Percentiles rank a stretch among this genome's conserved stretches.
Evolutionary conservation across 1,139 yeast species (phyloP).

Genomic region (Geotrichum klebahnii): DNA sequence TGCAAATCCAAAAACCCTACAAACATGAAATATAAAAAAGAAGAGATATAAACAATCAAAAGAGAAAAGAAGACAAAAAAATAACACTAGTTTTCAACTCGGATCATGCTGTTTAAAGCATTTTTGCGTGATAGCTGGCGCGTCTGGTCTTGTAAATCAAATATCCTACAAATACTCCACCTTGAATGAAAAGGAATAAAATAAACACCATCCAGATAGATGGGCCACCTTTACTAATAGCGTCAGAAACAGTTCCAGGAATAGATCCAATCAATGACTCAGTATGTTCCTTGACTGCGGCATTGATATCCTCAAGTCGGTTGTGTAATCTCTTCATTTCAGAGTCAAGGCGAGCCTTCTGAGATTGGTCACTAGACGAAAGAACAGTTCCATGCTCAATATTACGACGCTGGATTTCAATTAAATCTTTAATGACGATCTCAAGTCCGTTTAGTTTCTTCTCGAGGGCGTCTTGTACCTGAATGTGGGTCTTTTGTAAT

Average conservation of each 20-base stretch:
- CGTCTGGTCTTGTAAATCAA: slow-evolving; percentile 31
- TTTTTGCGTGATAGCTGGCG: slow-evolving; percentile 34
- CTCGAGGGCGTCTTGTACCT: slow-evolving; percentile 13
- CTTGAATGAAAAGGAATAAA: slow-evolving; percentile 33
- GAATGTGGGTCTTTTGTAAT: slow-evolving; percentile 5
- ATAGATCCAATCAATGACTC: slow-evolving; percentile 29
- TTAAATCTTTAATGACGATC: slow-evolving; percentile 13
- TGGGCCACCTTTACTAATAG: slow-evolving; percentile 34
- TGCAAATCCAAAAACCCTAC: no score
- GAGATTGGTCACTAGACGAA: slow-evolving; percentile 15
- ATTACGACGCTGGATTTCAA: slow-evolving; percentile 17
- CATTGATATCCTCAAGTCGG: slow-evolving; percentile 28
- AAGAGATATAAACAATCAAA: background rate
- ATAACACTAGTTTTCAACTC: no score
- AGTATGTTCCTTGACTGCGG: slow-evolving; percentile 31
- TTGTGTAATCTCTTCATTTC: slow-evolving; percentile 28
- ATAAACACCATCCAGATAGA: slow-evolving; percentile 32
- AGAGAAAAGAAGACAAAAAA: background rate
- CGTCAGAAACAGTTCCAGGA: slow-evolving; percentile 32
- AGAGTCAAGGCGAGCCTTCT: slow-evolving; percentile 23
- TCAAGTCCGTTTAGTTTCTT: slow-evolving; percentile 14
- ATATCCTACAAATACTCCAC: slow-evolving; percentile 32
- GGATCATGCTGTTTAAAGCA: no score
- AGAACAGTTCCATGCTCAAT: slow-evolving; percentile 18
- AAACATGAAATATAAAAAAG: background rate